Percentiles rank a stretch among this genome's conserved stretches.
These are phyloP conservation scores for Phytophthora constricta DNA, from an alignment of 352 stramenopile genomes.

Conservation along the genomic window DNA sequence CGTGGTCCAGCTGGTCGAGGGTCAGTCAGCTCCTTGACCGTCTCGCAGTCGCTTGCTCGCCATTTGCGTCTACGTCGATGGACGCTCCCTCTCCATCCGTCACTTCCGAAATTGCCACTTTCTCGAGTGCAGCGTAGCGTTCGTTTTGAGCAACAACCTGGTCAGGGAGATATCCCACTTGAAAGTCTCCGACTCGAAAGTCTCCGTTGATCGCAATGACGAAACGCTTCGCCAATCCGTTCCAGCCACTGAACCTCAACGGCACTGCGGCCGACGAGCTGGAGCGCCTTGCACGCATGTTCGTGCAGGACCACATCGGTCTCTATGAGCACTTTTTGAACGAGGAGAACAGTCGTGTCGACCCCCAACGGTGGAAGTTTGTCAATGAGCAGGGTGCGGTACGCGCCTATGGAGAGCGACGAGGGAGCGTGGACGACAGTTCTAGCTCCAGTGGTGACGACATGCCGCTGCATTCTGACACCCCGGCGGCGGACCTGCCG, in stretches of 20 bases:
- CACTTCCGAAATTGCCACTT: too few species aligned
- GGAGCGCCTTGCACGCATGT: constrained; percentile 35
- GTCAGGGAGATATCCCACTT: too few species aligned
- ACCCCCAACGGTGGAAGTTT: constrained; percentile 47
- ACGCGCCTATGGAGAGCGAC: constrained; percentile 46
- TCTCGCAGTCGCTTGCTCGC: too few species aligned
- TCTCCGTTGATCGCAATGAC: too few species aligned
- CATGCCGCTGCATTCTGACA: constrained; percentile 30
- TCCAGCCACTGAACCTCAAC: constrained; percentile 41
- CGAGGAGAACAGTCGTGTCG: constrained; percentile 40
- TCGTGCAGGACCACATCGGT: constrained; percentile 48
- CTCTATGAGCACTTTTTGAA: constrained; percentile 51
- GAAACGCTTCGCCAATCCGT: constrained; percentile 53
- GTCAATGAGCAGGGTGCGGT: constrained; percentile 48
- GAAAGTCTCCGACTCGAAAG: too few species aligned
- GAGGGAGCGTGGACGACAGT: constrained; percentile 26
- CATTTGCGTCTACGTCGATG: too few species aligned
- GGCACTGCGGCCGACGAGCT: constrained; percentile 34
- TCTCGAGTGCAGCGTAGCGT: too few species aligned
- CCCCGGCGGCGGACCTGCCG: constrained; percentile 31
- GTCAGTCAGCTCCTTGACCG: too few species aligned
- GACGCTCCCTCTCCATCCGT: too few species aligned
- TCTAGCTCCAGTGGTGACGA: constrained; percentile 35
- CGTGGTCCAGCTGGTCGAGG: too few species aligned
- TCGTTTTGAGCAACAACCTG: background rate